Conservation (phyloP, 2,329 filamentous ascomycete species). For the Capronia coronata region DNA sequence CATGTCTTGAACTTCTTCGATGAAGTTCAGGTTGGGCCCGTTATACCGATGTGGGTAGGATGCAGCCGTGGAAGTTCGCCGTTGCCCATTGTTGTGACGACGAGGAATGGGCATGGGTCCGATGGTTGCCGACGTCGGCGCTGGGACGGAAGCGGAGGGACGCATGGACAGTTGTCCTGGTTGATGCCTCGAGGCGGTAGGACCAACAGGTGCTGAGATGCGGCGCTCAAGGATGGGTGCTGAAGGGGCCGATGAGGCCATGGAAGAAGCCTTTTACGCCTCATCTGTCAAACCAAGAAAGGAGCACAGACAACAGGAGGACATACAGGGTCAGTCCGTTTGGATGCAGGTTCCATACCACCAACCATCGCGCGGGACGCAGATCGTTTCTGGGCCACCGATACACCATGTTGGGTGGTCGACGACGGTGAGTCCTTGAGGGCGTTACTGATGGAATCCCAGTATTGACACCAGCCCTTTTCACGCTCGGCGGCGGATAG, state of each 20-base stretch:
- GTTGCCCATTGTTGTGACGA: slow-evolving; percentile 9
- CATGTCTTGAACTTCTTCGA: slow-evolving; percentile 38
- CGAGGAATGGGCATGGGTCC: slow-evolving; percentile 29
- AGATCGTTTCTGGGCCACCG: slow-evolving; percentile 24
- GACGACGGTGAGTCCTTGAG: slow-evolving; percentile 8
- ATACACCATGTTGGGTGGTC: slow-evolving; percentile 10
- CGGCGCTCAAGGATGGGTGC: slow-evolving; percentile 27
- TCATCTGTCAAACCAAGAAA: slow-evolving; percentile 26
- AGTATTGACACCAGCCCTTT: slow-evolving; percentile 17
- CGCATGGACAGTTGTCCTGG: slow-evolving; percentile 3
- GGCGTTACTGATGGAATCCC: slow-evolving; percentile 15
- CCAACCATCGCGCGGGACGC: slow-evolving; percentile 25
- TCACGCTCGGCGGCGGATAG: slow-evolving; percentile 22
- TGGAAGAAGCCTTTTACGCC: slow-evolving; percentile 13
- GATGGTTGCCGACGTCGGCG: slow-evolving; percentile 28
- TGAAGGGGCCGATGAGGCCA: slow-evolving; percentile 21
- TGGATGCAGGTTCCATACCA: slow-evolving; percentile 39
- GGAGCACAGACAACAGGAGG: slow-evolving; percentile 14
- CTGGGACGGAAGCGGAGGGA: slow-evolving; percentile 35
- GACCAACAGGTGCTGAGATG: slow-evolving; percentile 21
- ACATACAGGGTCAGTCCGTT: slow-evolving; percentile 32
- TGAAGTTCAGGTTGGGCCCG: slow-evolving; percentile 31
- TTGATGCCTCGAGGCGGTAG: slow-evolving; percentile 7
- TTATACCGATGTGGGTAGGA: slow-evolving; percentile 37
- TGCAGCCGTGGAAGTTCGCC: slow-evolving; percentile 29